Percentiles rank a stretch among this genome's conserved stretches.
These are phyloP conservation scores for Pisolithus albus DNA, from an alignment of 768 basidiomycete species.

Conservation along the genomic window DNA sequence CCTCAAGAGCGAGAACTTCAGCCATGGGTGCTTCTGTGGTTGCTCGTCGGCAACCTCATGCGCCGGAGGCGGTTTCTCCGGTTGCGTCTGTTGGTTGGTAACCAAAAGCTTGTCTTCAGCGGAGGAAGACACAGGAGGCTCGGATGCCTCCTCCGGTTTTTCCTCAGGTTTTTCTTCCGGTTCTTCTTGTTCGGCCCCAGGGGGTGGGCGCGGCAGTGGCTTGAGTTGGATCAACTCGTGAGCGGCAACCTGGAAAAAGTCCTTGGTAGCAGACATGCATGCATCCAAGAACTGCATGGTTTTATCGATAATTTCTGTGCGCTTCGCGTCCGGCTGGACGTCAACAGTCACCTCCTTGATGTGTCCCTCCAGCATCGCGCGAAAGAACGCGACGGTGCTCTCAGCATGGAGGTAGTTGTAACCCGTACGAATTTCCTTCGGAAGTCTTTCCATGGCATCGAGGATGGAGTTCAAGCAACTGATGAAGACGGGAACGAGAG, in stretches of 20 bases:
- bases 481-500: conserved; percentile 20
- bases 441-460: conserved; percentile 19
- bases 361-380: conserved; percentile 17
- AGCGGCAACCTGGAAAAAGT: conserved; percentile 26
- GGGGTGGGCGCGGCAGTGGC: conserved; percentile 21
- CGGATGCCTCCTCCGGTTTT: not conserved
- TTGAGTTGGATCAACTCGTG: conserved; percentile 21
- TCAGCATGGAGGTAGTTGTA: conserved; percentile 18
- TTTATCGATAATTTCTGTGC: conserved; percentile 8
- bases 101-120: too few species aligned
- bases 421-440: conserved; percentile 13
- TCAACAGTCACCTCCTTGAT: conserved; percentile 7
- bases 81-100: too few species aligned
- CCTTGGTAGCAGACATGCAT: conserved; percentile 26
- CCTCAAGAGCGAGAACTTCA: not conserved
- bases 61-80: too few species aligned
- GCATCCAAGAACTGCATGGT: conserved; percentile 25
- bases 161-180: not conserved
- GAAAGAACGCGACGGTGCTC: conserved; percentile 15
- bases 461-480: conserved; percentile 23
- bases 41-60: too few species aligned
- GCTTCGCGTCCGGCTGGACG: conserved; percentile 1
- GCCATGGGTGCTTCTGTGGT: not conserved
- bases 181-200: conserved; percentile 1
- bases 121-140: not conserved